phyloP scores from a whole-genome alignment of 768 basidiomycete genomes.

The Roridomyces roridus region DNA sequence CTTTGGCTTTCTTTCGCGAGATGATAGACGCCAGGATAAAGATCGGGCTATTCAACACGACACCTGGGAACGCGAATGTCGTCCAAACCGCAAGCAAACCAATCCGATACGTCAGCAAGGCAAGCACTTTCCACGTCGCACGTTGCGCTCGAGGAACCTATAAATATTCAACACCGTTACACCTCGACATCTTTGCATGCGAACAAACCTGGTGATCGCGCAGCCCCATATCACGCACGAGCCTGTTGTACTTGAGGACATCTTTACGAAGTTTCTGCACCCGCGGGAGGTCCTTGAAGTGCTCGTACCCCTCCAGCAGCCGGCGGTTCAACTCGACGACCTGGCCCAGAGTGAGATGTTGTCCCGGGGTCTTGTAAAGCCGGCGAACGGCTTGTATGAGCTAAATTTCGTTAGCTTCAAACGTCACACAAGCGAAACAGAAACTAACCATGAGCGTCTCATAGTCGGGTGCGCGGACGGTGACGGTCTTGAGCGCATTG shows the following conservation, averaged over 20 bases:
- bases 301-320: constrained; percentile 89
- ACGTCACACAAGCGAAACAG: not conserved
- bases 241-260: constrained; percentile 89
- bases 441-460: constrained; percentile 93
- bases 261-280: constrained; percentile 81
- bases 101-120: constrained; percentile 83
- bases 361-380: constrained; percentile 92
- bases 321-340: constrained; percentile 94
- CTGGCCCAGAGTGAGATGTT: constrained; percentile 92
- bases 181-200: not conserved
- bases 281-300: constrained; percentile 91
- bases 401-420: too few species aligned
- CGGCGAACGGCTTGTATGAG: constrained; percentile 95
- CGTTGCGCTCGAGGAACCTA: constrained; percentile 89
- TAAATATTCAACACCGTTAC: not conserved
- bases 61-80: constrained; percentile 85
- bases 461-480: constrained; percentile 93
- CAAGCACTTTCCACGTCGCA: constrained; percentile 85
- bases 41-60: constrained; percentile 90
- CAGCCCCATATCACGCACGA: constrained; percentile 86
- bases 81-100: constrained; percentile 83
- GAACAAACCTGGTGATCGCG: constrained; percentile 86
- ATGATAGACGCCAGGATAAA: constrained; percentile 90
- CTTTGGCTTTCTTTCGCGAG: constrained; percentile 88
- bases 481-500: constrained; percentile 94